Base-by-base conservation (phyloP, 73 alveolate genomes). In the Stentor roeselii region DNA sequence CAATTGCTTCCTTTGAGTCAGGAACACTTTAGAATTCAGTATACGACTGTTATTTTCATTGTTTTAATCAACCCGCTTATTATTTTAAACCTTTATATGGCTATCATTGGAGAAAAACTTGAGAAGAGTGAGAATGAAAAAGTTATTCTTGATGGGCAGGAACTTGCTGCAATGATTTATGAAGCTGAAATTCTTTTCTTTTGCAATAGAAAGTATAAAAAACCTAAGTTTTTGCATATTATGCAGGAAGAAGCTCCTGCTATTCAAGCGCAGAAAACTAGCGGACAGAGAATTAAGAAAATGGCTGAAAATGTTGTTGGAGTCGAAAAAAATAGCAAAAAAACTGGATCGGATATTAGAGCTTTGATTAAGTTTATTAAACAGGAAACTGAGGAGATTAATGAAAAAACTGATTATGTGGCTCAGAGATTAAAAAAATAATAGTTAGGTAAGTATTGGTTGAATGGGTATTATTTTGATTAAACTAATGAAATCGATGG, bases 101-200 rank as follows among this genome's bases (percentile, higher is more conserved):
- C 80, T 67, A 67, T 67, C 34, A 34, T 67, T 67, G 37, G 41
- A 21, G 80, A 67, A 27, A 32, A 14, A 2, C 34, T 21, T 67
- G 80, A 67, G 41, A 21, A 67, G 80, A 32, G n/a, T 67, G 42
- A 67, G 37, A 67, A 32, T 67, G 80, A 67, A 50, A 6, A 50
- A 21, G 21, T 21, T 50, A 50, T 50, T 11, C 21, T 50, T 11
- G 67, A 50, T 50, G 67, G 67, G 21, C 67, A 50, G 21, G 67
- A 50, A 50, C 67, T 50, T 11, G 67, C 67, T 50, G 67, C 6
- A 50, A 50, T 50, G 67, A 50, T 50, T 11, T 50, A 50, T 50
- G 67, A 50, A 50, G 67, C 30, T 11, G 67, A 50, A 50, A 50
- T 50, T 50, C 21, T 50, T 11, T 50, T 50, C 6, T 50, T 50